A percentile compares a stretch with the other conserved stretches of the same genome.
phyloP scores from a whole-genome alignment of 2,329 filamentous ascomycete species.

The Magnaporthiopsis rhizophila region DNA sequence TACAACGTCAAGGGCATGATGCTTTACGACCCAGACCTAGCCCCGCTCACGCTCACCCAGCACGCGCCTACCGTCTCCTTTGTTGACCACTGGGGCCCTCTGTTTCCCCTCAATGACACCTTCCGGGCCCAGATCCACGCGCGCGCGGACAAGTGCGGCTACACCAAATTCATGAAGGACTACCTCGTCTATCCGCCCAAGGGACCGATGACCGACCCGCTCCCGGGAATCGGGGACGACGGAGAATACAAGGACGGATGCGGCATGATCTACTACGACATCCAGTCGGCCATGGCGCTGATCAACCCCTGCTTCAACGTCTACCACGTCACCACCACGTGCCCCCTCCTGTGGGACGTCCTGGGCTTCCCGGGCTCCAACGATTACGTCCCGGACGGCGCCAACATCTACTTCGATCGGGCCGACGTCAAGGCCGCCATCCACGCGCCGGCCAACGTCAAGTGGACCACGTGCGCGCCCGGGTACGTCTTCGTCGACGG shows the following conservation, averaged over 20 bases:
- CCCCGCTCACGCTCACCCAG: constrained; percentile 28
- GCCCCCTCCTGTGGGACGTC: constrained; percentile 50
- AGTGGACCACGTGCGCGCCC: constrained; percentile 22
- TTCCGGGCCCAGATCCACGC: constrained; percentile 40
- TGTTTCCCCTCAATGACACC: constrained; percentile 54
- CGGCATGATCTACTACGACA: constrained; percentile 41
- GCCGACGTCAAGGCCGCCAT: constrained; percentile 31
- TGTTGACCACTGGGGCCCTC: constrained; percentile 46
- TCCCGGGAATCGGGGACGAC: constrained; percentile 32
- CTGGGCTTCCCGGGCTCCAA: constrained; percentile 48
- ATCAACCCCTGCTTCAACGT: constrained; percentile 64
- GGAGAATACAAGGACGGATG: constrained; percentile 38
- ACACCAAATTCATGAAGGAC: constrained; percentile 47
- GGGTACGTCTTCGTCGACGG: constrained; percentile 28
- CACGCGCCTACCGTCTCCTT: constrained; percentile 44
- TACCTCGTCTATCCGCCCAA: constrained; percentile 59
- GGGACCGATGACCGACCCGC: constrained; percentile 42
- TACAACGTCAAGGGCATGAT: constrained; percentile 59
- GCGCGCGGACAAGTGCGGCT: constrained; percentile 49
- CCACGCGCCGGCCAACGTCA: constrained; percentile 58
- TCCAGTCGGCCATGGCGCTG: constrained; percentile 38
- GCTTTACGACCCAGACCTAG: constrained; percentile 57
- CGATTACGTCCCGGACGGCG: constrained; percentile 54
- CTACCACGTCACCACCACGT: constrained; percentile 59
- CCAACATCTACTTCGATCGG: constrained; percentile 49